Evolutionary conservation across 495 filamentous ascomycete genomes (phyloP).

Genomic region (Hyaloscypha hepaticicola): DNA sequence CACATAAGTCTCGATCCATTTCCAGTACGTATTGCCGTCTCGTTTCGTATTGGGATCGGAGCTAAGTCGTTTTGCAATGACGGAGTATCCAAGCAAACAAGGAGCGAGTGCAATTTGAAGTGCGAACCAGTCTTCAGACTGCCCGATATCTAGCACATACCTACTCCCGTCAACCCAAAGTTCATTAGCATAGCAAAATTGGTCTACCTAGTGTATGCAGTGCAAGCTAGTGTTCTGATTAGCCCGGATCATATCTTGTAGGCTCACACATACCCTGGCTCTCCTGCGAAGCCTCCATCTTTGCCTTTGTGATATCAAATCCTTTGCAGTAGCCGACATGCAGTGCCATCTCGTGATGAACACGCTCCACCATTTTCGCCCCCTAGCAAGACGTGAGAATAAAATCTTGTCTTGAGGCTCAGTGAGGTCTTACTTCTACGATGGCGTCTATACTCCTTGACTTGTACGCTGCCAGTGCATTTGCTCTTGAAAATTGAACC

Average conservation of each 20-base stretch:
- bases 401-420: not conserved
- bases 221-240: slow-evolving; percentile 54
- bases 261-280: slow-evolving; percentile 56
- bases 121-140: slow-evolving; percentile 80
- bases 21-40: slow-evolving; percentile 78
- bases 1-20: slow-evolving; percentile 86
- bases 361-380: slow-evolving; percentile 68
- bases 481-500: slow-evolving; percentile 84
- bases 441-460: slow-evolving; percentile 71
- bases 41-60: slow-evolving; percentile 52
- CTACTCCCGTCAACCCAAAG: slow-evolving; percentile 37
- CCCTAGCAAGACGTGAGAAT: slow-evolving; percentile 44
- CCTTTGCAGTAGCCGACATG: slow-evolving; percentile 76
- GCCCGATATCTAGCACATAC: slow-evolving; percentile 86
- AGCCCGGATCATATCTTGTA: slow-evolving; percentile 16
- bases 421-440: slow-evolving; percentile 48
- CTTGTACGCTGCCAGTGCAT: slow-evolving; percentile 82
- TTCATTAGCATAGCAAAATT: not conserved
- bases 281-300: slow-evolving; percentile 73
- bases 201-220: slow-evolving; percentile 60
- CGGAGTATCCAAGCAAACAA: slow-evolving; percentile 84
- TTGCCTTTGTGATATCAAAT: slow-evolving; percentile 74
- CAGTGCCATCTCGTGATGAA: slow-evolving; percentile 74
- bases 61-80: slow-evolving; percentile 66
- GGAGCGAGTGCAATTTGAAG: slow-evolving; percentile 82